A percentile compares a stretch with the other conserved stretches of the same genome.
phyloP scores from a whole-genome alignment of 2,329 filamentous ascomycete species.

The Didymella lethalis region DNA sequence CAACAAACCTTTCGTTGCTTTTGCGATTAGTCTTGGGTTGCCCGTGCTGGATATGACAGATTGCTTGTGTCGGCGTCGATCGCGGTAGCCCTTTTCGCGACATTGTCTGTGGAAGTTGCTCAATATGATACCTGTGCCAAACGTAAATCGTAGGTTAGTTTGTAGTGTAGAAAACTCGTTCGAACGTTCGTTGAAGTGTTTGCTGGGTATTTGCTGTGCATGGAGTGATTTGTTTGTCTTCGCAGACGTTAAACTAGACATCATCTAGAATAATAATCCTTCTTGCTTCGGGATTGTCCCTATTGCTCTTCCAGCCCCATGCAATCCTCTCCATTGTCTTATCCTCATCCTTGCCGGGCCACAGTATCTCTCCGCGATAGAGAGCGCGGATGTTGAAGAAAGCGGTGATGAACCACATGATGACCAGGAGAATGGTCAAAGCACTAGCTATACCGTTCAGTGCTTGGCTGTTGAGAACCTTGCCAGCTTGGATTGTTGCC shows the following conservation, averaged over 20 bases:
- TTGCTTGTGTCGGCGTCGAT: background rate
- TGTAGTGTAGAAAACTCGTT: background rate
- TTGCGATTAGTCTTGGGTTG: background rate
- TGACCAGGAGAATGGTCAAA: slow-evolving; percentile 64
- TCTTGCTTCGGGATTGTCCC: slow-evolving; percentile 25
- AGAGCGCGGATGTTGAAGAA: slow-evolving; percentile 61
- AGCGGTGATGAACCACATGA: slow-evolving; percentile 64
- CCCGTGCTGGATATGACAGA: background rate
- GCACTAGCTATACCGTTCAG: slow-evolving; percentile 63
- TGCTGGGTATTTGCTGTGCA: background rate
- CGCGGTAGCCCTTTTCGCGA: background rate
- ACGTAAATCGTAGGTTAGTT: background rate
- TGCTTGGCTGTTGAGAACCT: slow-evolving; percentile 60
- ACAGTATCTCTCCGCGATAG: slow-evolving; percentile 61
- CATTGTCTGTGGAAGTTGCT: background rate
- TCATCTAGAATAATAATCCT: slow-evolving; percentile 6
- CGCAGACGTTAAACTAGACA: background rate
- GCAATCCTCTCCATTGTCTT: slow-evolving; percentile 37
- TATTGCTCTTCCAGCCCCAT: slow-evolving; percentile 38
- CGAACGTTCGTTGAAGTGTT: background rate
- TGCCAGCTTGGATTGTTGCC: slow-evolving; percentile 65
- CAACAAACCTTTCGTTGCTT: background rate
- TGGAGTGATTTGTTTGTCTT: background rate
- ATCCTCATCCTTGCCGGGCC: slow-evolving; percentile 57
- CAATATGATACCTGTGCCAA: background rate